Percentiles rank a stretch among this genome's conserved stretches.
Conservation (phyloP, 352 stramenopile species). For the Achlya hypogyna region DNA sequence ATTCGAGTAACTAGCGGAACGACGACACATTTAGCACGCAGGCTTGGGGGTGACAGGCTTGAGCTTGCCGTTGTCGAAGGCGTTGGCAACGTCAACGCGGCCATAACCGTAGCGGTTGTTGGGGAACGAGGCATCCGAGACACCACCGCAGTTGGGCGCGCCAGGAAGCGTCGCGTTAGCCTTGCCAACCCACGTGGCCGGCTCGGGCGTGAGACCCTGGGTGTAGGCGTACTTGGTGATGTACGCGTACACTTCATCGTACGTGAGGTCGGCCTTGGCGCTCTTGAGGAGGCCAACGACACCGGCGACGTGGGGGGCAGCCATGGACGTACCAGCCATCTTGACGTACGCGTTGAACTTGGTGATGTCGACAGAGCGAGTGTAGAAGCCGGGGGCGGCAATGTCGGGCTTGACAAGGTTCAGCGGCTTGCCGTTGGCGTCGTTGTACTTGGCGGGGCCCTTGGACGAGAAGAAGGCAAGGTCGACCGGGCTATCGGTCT, state of each 20-base stretch:
- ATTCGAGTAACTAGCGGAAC: too few relatives aligned
- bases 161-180: neutral
- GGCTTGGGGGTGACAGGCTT: too few relatives aligned
- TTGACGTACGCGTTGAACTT: neutral
- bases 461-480: constrained; percentile 29
- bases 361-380: constrained; percentile 19
- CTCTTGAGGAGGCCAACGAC: constrained; percentile 39
- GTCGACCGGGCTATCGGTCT: constrained; percentile 23
- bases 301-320: constrained; percentile 27
- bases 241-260: constrained; percentile 15
- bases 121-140: constrained; percentile 26
- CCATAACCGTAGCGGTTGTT: constrained; percentile 57
- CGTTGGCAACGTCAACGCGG: constrained; percentile 31
- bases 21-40: too few relatives aligned
- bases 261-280: constrained; percentile 28
- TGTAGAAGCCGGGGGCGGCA: constrained; percentile 25
- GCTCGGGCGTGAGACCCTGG: neutral
- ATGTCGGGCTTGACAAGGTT: constrained; percentile 33
- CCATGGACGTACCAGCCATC: constrained; percentile 30
- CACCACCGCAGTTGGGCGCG: constrained; percentile 27
- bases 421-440: constrained; percentile 10
- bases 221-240: constrained; percentile 19
- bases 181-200: neutral
- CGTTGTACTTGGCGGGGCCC: constrained; percentile 21
- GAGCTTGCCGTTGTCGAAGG: constrained; percentile 9